Conservation (phyloP, 768 basidiomycete genomes). For the Trametopsis cervina region DNA sequence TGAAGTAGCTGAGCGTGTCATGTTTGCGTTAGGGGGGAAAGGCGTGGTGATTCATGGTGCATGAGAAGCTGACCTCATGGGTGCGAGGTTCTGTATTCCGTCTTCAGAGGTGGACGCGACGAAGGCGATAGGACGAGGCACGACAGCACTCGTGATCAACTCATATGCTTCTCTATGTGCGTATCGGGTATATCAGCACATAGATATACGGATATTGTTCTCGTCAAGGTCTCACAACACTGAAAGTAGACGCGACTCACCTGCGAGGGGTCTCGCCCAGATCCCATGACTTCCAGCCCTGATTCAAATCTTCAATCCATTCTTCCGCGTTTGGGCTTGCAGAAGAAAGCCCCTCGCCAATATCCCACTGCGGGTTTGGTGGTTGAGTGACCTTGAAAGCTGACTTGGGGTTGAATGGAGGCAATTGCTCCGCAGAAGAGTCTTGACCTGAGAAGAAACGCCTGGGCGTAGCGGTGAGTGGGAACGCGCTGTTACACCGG, state of each 20-base stretch:
- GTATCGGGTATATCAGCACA: neutral
- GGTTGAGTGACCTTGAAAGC: constrained; percentile 4
- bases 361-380: constrained; percentile 2
- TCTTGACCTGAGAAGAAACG: too few relatives aligned
- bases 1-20: constrained; percentile 13
- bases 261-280: neutral
- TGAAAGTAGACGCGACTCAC: neutral
- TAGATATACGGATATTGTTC: neutral
- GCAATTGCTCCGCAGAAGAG: too few relatives aligned
- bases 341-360: constrained; percentile 1
- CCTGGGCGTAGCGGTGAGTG: too few relatives aligned
- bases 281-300: constrained; percentile 3
- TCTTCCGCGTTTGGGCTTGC: neutral
- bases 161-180: constrained; percentile 27
- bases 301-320: neutral
- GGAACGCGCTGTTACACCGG: too few relatives aligned
- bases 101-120: constrained; percentile 50
- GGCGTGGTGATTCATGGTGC: neutral
- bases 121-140: constrained; percentile 64
- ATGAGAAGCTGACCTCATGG: constrained; percentile 47
- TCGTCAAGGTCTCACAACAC: neutral
- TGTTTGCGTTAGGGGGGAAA: too few relatives aligned
- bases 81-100: constrained; percentile 54
- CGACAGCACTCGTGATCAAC: constrained; percentile 49
- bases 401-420: neutral